Percentiles rank a stretch among this genome's conserved stretches.
These are phyloP conservation scores for Hericium coralloides DNA, from an alignment of 768 basidiomycete genomes.

Conservation along the genomic window DNA sequence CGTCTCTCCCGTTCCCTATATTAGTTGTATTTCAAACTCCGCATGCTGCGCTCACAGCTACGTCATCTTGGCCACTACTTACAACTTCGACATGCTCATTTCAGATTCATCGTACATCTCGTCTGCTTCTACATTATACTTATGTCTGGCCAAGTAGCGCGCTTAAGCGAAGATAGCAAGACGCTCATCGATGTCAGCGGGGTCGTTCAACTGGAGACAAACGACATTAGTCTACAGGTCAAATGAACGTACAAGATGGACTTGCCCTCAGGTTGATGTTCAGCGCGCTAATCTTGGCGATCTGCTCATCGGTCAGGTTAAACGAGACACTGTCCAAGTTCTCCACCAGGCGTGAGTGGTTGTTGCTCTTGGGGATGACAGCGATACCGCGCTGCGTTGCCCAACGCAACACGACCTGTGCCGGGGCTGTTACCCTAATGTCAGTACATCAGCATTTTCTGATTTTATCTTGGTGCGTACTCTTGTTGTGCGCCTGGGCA, in stretches of 20 bases:
- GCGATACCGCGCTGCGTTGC: conserved; percentile 37
- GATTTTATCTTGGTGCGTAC: conserved; percentile 25
- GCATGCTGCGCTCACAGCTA: conserved; percentile 4
- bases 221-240: conserved; percentile 2
- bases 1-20: not conserved
- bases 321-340: conserved; percentile 40
- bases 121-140: too few species aligned
- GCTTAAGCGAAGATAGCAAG: conserved; percentile 62
- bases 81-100: not conserved
- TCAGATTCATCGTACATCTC: too few species aligned
- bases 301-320: conserved; percentile 47
- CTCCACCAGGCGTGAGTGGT: conserved; percentile 26
- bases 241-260: conserved; percentile 2
- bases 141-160: not conserved
- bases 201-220: conserved; percentile 53
- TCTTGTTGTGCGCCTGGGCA: conserved; percentile 43
- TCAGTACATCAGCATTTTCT: not conserved
- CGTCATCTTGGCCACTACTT: not conserved
- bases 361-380: conserved; percentile 42
- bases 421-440: conserved; percentile 20
- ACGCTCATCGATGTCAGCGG: conserved; percentile 54
- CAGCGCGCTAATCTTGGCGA: conserved; percentile 46
- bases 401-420: conserved; percentile 43
- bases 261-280: conserved; percentile 58
- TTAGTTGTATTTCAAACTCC: conserved; percentile 10